A percentile compares a stretch with the other conserved stretches of the same genome.
Conservation (phyloP, 1,284 basidiomycete genomes). For the Cerioporus squamosus region DNA sequence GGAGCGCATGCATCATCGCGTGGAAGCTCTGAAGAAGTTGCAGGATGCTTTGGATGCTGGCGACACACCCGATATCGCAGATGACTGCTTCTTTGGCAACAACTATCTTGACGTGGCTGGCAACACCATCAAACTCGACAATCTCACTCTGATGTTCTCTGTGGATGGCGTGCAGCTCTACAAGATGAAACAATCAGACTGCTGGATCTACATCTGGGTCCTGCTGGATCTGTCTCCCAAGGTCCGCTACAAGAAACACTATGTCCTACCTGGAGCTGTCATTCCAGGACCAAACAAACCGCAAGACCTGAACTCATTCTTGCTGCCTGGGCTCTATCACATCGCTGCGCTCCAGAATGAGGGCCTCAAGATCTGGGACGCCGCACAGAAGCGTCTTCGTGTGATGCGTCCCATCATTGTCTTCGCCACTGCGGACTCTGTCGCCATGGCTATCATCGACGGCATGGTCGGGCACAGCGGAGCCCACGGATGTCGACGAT, state of each 20-base stretch:
- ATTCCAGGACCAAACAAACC: slow-evolving; percentile 32
- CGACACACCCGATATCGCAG: no score
- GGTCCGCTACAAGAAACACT: slow-evolving; percentile 26
- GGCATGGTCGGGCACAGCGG: slow-evolving; percentile 42
- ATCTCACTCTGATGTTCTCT: slow-evolving; percentile 28
- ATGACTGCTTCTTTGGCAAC: no score
- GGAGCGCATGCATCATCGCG: no score
- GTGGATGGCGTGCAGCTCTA: slow-evolving; percentile 36
- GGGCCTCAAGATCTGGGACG: slow-evolving; percentile 26
- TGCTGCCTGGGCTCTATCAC: slow-evolving; percentile 28
- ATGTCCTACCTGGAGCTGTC: slow-evolving; percentile 25
- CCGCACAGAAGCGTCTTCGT: slow-evolving; percentile 1
- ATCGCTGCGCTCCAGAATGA: slow-evolving; percentile 22
- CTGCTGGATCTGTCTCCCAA: slow-evolving; percentile 23
- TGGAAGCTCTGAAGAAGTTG: no score
- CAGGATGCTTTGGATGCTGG: no score
- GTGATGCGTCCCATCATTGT: slow-evolving; percentile 14
- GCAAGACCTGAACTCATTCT: slow-evolving; percentile 27
- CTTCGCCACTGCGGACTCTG: slow-evolving; percentile 26
- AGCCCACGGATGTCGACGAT: slow-evolving; percentile 35
- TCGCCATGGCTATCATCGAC: slow-evolving; percentile 32
- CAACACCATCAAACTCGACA: neutral
- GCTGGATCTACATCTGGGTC: slow-evolving; percentile 35
- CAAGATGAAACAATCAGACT: slow-evolving; percentile 25
- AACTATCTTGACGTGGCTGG: no score